phyloP scores from a whole-genome alignment of 2,329 filamentous ascomycete species.

The Lachnellula subtilissima region DNA sequence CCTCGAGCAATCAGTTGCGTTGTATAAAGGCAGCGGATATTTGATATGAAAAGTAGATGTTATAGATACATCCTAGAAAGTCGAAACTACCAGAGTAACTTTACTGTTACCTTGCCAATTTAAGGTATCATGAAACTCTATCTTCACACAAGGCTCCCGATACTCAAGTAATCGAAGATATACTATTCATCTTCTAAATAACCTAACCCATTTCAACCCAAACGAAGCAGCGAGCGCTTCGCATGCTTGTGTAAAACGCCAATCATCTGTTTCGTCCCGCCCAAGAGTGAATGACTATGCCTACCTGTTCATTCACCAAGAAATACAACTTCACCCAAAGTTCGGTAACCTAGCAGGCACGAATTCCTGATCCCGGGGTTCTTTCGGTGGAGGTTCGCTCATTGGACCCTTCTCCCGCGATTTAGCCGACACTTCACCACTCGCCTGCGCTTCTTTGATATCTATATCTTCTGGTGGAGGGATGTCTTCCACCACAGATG shows the following conservation, averaged over 20 bases:
- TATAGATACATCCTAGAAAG: too few species aligned
- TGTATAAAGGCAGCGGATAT: too few species aligned
- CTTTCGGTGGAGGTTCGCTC: constrained; percentile 11
- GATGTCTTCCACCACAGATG: constrained; percentile 23
- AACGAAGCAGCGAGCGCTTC: constrained; percentile 32
- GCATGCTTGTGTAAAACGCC: constrained; percentile 28
- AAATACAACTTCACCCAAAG: constrained; percentile 36
- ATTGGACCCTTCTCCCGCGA: not conserved
- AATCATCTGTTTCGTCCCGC: constrained; percentile 7
- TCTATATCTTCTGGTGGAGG: constrained; percentile 23
- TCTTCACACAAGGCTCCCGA: too few species aligned
- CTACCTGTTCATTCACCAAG: not conserved
- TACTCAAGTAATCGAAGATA: not conserved
- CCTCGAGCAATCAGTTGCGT: too few species aligned
- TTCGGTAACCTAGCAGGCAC: constrained; percentile 55
- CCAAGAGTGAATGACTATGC: not conserved
- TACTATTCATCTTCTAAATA: not conserved
- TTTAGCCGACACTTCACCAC: constrained; percentile 6
- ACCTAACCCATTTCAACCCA: not conserved
- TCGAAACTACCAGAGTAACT: too few species aligned
- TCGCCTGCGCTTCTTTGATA: constrained; percentile 2
- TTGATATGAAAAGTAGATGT: too few species aligned
- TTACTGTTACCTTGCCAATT: too few species aligned
- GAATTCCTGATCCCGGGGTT: constrained; percentile 37
- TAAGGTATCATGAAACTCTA: too few species aligned